phyloP scores from a whole-genome alignment of 2,329 filamentous ascomycete species.

The Trichoderma aggressivum region DNA sequence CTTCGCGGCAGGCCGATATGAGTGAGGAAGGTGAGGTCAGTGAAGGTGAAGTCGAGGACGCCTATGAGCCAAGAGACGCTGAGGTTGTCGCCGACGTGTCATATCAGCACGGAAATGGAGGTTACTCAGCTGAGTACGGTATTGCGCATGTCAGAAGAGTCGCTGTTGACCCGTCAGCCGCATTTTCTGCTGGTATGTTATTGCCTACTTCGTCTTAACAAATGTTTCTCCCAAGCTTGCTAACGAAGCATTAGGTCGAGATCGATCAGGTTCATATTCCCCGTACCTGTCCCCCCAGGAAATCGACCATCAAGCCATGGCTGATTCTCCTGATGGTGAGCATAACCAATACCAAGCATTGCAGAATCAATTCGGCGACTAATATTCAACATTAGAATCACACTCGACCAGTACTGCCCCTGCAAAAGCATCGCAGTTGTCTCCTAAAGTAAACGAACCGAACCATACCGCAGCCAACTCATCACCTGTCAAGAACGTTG shows the following conservation, averaged over 20 bases:
- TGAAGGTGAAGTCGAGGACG: conserved; percentile 61
- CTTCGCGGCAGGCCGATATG: conserved; percentile 21
- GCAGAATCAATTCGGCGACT: neutral
- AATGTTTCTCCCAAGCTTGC: neutral
- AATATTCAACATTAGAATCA: neutral
- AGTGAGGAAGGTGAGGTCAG: conserved; percentile 74
- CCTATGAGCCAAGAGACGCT: conserved; percentile 44
- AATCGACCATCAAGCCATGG: conserved; percentile 29
- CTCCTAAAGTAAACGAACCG: neutral
- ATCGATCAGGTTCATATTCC: conserved; percentile 52
- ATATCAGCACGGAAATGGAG: neutral
- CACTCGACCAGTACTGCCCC: neutral
- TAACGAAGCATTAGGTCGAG: conserved; percentile 29
- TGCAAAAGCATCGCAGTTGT: neutral
- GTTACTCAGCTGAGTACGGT: neutral
- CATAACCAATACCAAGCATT: neutral
- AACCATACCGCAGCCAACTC: neutral
- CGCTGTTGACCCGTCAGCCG: neutral
- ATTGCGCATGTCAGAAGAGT: neutral
- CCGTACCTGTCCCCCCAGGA: conserved; percentile 51
- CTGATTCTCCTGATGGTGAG: neutral
- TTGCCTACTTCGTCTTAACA: neutral
- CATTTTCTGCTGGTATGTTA: conserved; percentile 4
- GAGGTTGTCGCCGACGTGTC: neutral
- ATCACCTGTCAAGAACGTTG: conserved; percentile 18